phyloP scores from a whole-genome alignment of 108 stramenopile species.

The Nitzschia palea region DNA sequence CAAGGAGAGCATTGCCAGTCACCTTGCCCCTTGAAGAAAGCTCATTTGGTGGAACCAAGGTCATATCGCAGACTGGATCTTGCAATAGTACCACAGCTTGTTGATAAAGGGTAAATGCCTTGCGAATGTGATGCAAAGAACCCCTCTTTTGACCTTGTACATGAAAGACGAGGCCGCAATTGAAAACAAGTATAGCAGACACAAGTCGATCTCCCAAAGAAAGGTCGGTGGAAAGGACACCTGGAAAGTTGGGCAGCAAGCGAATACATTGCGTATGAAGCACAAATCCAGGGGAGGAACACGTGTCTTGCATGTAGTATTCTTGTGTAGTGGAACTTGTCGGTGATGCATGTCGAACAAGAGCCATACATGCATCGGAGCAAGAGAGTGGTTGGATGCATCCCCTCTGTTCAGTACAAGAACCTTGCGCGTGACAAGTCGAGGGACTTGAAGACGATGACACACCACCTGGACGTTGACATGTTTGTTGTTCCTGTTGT shows the following conservation, averaged over 20 bases:
- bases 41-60: neutral
- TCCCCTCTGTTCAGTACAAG: neutral
- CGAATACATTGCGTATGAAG: neutral
- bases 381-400: neutral
- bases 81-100: neutral
- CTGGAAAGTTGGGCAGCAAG: neutral
- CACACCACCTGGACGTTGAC: neutral
- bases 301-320: neutral
- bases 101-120: neutral
- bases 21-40: neutral
- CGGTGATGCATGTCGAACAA: neutral
- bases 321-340: neutral
- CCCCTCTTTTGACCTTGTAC: neutral
- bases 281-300: neutral
- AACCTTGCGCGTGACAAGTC: neutral
- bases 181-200: neutral
- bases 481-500: neutral
- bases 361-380: neutral
- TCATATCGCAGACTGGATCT: neutral
- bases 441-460: neutral
- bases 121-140: neutral
- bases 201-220: neutral
- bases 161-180: conserved; percentile 1
- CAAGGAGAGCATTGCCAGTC: neutral
- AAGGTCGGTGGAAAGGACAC: neutral